A percentile compares a stretch with the other conserved stretches of the same genome.
These are phyloP conservation scores for Lasiosphaeris hirsuta DNA, from an alignment of 495 filamentous ascomycete species.

Conservation along the genomic window DNA sequence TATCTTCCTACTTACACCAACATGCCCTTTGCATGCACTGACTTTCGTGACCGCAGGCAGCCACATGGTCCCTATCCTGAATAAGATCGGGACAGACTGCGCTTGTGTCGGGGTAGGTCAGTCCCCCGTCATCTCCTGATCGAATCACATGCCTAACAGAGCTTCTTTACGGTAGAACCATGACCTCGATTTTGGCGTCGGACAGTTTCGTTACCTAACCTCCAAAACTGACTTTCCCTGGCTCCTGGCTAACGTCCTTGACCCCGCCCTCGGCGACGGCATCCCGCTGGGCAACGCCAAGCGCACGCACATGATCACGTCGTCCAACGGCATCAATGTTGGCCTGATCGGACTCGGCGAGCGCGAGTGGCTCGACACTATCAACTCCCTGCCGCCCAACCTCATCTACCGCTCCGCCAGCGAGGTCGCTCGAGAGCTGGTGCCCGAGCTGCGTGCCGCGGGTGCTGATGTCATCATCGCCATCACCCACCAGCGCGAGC, in stretches of 20 bases:
- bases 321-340: constrained; percentile 80
- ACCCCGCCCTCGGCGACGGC: constrained; percentile 68
- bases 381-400: constrained; percentile 77
- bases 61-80: constrained; percentile 88
- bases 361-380: constrained; percentile 74
- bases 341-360: constrained; percentile 84
- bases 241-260: constrained; percentile 81
- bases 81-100: constrained; percentile 68
- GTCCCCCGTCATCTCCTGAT: neutral
- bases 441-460: constrained; percentile 64
- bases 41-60: constrained; percentile 37
- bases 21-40: neutral
- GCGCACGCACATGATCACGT: constrained; percentile 66
- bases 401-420: constrained; percentile 76
- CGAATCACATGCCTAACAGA: neutral
- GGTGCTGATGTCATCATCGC: constrained; percentile 80
- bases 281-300: constrained; percentile 67
- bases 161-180: constrained; percentile 56
- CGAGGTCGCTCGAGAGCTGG: constrained; percentile 64
- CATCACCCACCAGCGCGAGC: constrained; percentile 81
- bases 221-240: constrained; percentile 80
- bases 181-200: constrained; percentile 89
- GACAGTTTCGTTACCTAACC: constrained; percentile 69
- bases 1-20: constrained; percentile 2
- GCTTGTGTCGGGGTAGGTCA: constrained; percentile 73